phyloP scores from a whole-genome alignment of 176 grass and related monocot genomes.

The Cymbopogon citratus region DNA sequence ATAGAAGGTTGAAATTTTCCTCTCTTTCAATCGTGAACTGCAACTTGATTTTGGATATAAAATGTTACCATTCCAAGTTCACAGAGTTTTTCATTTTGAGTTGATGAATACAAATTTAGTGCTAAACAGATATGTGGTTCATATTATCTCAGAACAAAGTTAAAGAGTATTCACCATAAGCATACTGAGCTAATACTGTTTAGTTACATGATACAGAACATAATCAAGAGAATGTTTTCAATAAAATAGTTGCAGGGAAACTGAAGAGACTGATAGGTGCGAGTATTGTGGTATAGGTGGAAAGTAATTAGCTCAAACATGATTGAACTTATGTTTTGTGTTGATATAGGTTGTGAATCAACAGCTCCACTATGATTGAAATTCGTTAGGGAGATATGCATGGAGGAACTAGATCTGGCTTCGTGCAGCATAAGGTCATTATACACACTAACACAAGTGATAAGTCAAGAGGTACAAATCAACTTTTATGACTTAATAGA shows the following conservation, averaged over 20 bases:
- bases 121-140: not conserved
- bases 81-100: not conserved
- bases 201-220: not conserved
- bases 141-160: not conserved
- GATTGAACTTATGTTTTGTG: constrained; percentile 43
- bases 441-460: not conserved
- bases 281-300: not conserved
- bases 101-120: constrained; percentile 3
- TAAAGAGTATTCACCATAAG: not conserved
- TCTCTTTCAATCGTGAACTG: not conserved
- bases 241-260: not conserved
- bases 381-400: no score
- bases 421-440: constrained; percentile 31
- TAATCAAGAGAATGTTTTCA: not conserved
- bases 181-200: not conserved
- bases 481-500: no score
- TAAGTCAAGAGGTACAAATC: no score
- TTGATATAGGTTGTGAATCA: constrained; percentile 41
- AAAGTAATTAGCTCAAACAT: constrained; percentile 14
- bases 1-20: not conserved
- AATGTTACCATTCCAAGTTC: not conserved
- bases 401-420: not conserved
- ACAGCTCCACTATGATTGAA: constrained; percentile 20
- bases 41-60: not conserved
- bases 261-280: not conserved